Conservation (phyloP, 2,329 filamentous ascomycete species). For the Alternaria angustiovoidea region DNA sequence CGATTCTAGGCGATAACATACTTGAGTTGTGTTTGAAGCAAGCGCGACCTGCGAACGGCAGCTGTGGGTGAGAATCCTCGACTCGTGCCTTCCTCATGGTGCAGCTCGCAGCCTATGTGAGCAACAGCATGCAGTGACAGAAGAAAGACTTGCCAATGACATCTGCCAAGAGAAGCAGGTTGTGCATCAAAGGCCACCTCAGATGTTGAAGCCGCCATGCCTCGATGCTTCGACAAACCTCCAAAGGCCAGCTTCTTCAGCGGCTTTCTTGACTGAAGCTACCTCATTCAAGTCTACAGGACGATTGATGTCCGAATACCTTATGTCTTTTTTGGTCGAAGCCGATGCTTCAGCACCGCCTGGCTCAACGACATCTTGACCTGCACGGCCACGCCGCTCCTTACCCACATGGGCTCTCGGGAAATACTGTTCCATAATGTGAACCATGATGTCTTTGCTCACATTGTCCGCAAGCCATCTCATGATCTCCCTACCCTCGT, state of each 20-base stretch:
- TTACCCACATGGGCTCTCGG: slow-evolving; percentile 85
- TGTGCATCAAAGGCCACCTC: slow-evolving; percentile 9
- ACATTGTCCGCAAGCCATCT: slow-evolving; percentile 76
- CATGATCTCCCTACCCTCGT: slow-evolving; percentile 78
- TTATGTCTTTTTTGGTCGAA: slow-evolving; percentile 56
- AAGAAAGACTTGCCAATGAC: not conserved
- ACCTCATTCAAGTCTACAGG: slow-evolving; percentile 71
- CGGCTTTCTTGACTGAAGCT: slow-evolving; percentile 70
- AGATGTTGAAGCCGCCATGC: slow-evolving; percentile 64
- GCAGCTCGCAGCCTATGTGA: not conserved
- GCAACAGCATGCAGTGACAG: not conserved
- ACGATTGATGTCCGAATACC: slow-evolving; percentile 83
- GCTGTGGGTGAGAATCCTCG: not conserved
- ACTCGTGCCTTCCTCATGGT: not conserved
- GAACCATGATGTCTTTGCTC: slow-evolving; percentile 77
- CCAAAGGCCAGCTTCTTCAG: slow-evolving; percentile 77
- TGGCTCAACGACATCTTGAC: slow-evolving; percentile 45
- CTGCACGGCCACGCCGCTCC: slow-evolving; percentile 49
- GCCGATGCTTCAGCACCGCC: slow-evolving; percentile 32
- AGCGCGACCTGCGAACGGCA: not conserved
- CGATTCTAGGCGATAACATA: not conserved
- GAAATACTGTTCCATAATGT: slow-evolving; percentile 90
- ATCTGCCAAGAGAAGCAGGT: not conserved
- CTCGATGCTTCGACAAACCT: slow-evolving; percentile 74
- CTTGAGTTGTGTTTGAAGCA: not conserved